Evolutionary conservation across 2,329 filamentous ascomycete species (phyloP), one percentile per base, ranked within the genome.

Genomic region (Exserohilum turcica): DNA sequence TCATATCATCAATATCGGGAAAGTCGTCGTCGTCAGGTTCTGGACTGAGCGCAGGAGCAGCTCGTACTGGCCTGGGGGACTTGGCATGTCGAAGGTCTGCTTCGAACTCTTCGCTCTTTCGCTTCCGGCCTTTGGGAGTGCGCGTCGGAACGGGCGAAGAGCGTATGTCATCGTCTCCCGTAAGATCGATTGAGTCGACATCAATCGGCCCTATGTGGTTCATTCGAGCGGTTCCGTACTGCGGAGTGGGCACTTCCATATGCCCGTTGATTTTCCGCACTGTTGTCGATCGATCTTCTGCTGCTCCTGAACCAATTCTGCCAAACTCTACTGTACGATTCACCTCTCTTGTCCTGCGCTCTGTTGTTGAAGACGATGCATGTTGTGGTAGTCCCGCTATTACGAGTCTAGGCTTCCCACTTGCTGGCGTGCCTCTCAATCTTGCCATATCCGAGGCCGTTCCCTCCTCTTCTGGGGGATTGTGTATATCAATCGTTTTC

Each of bases 51-150:
- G 50, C 45, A 10, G 57, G 54, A 24, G 57, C 43, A 5, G 49
- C 48, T 21, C 44, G 59, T 6, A 48, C 51, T 28, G 61, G 57
- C 31, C 60, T 57, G 2, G 63, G 57, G 27, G 66, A 66, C 37
- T 61, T 64, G 21, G 39, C 32, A 2, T 43, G 57, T 16, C 47
- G 44, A 3, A 64, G 16, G 29, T 72, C 72, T 24, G 60, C 56
- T 29, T 73, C 74, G 40, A 71, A 74, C 49, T 79, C 77, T n/a
- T 76, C 74, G 59, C 78, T 80, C 64, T 79, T 79, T 37, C 78
- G 70, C 63, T 80, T 80, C 50, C 74, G 74, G 27, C 67, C 60
- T 31, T 66, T 66, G 36, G 48, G 55, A 9, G 42, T 44, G 10
- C 57, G 57, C 19, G 36, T 48, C 12, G 60, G 58, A 32, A 59